A percentile compares a stretch with the other conserved stretches of the same genome.
phyloP scores from a whole-genome alignment of 306 rosid genomes.

The Adenanthera pavonina region DNA sequence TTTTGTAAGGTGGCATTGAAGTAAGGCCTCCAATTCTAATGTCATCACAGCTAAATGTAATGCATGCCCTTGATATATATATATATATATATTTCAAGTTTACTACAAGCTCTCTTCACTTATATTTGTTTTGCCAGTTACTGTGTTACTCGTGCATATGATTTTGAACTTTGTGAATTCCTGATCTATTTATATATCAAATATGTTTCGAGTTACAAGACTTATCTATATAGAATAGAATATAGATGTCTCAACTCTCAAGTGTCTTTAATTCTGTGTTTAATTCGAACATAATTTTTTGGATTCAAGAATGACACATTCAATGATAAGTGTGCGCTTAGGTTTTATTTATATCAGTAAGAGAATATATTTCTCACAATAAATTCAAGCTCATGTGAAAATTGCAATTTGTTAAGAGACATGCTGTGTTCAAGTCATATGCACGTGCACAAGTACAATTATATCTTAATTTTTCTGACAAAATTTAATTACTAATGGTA shows the following conservation, averaged over 20 bases:
- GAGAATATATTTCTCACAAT: slow-evolving; percentile 5
- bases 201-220: background rate
- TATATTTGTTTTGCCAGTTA: background rate
- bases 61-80: background rate
- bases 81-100: background rate
- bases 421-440: background rate
- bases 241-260: background rate
- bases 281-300: background rate
- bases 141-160: background rate
- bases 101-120: background rate
- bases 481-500: background rate
- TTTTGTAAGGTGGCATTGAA: background rate
- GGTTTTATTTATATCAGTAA: background rate
- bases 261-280: background rate
- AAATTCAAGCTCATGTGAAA: background rate
- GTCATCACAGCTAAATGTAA: background rate
- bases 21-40: background rate
- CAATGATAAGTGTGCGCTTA: background rate
- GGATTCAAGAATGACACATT: background rate
- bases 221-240: background rate
- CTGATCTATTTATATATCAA: background rate
- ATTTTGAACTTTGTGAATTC: background rate
- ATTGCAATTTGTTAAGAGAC: background rate
- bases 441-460: too few relatives aligned
- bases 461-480: background rate